Conservation (phyloP, 257 asterid species). For the Forsythia suspensa region DNA sequence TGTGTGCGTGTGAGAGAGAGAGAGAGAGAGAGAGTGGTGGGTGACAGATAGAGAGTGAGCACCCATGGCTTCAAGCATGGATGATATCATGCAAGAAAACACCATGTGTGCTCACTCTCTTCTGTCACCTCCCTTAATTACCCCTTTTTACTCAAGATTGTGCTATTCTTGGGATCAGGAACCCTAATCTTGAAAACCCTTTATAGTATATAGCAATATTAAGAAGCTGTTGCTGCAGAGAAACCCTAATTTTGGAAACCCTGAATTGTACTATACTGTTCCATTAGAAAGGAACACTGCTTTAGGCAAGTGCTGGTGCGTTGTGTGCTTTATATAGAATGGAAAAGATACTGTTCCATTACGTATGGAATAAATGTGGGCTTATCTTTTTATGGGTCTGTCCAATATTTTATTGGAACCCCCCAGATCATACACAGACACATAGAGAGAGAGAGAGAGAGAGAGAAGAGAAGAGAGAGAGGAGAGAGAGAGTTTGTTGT, state of each 20-base stretch:
- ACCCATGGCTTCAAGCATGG: conserved; percentile 32
- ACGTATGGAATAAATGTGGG: neutral
- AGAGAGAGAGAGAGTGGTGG: conserved; percentile 12
- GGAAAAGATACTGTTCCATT: neutral
- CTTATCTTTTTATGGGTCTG: neutral
- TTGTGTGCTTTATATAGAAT: neutral
- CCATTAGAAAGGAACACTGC: neutral
- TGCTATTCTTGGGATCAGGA: neutral
- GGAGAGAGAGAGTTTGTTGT: neutral
- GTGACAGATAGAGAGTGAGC: conserved; percentile 37
- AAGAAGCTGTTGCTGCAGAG: neutral
- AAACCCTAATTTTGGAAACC: neutral
- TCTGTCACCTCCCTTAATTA: conserved; percentile 34
- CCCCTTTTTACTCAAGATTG: neutral
- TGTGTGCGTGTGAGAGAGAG: neutral
- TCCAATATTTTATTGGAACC: neutral
- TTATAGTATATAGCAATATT: neutral
- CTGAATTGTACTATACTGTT: neutral
- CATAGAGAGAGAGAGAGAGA: neutral
- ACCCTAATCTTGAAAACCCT: neutral
- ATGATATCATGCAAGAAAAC: conserved; percentile 28
- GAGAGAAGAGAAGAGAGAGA: neutral
- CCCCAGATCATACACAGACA: neutral
- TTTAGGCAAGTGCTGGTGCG: neutral
- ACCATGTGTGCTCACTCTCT: conserved; percentile 42